Base-by-base conservation (phyloP, 768 basidiomycete genomes). In the Inosperma sp. region DNA sequence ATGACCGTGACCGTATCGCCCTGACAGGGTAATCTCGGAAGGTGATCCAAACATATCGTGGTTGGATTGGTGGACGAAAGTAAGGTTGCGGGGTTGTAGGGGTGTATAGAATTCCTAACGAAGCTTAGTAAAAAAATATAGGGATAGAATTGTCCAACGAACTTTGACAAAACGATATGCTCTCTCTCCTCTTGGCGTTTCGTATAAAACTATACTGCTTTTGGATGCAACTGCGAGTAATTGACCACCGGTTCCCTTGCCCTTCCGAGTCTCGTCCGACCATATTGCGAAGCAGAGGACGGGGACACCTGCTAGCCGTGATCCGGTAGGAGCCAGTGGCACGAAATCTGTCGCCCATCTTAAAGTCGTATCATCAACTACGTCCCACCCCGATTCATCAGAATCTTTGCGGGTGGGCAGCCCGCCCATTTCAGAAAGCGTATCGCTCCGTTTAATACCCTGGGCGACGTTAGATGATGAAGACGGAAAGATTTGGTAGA, bases 341-440 rank as follows among this genome's bases (percentile, higher is more conserved):
- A 88, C 86, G 61, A 79, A 92, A 64, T 93, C 90, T 0, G 84
- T 85, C n/a, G 88, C 87, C 90, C 90, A 93, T 26, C 86, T 79
- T 37, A 91, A 59, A 2, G 88, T 86, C 7, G 86, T 68, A 40
- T 81, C 79, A 10, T 90, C 88, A 1, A 89, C 73, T 5, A 89
- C 60, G 62, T 91, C 88, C 88, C 88, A 84, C 25, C 69, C 72
- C 10, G 79, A 75, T 41, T 81, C 80, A 37, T 68, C 69, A 8
- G 75, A 67, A 26, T 72, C 58, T 22, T 68, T 52, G 29, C 61
- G 58, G 36, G 65, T 41, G 59, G 64, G 56, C 46, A 42, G 57
- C 8, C 52, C 53, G 17, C 49, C 48, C 19, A 54, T 48, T 45
- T 48, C 53, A 21, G 63, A 56, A 21, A 49, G 51, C 36, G 51